A percentile compares a stretch with the other conserved stretches of the same genome.
Conservation (phyloP, 176 grass and related monocot species). For the Aegilops speltoides region DNA sequence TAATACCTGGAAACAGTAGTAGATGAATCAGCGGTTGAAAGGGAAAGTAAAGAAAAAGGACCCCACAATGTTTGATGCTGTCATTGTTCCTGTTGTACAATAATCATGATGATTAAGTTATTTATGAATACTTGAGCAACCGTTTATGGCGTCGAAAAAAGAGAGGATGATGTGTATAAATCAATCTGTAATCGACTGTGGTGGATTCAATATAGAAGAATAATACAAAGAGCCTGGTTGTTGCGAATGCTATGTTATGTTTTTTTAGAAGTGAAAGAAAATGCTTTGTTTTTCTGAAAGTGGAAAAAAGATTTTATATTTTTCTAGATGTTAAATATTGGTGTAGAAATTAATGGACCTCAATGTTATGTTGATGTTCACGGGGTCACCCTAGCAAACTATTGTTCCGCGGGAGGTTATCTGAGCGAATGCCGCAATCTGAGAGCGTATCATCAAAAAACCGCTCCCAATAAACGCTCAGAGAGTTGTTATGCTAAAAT, state of each 20-base stretch:
- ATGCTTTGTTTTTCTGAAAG: background rate
- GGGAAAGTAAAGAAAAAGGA: background rate
- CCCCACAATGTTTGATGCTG: background rate
- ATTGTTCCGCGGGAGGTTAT: too few relatives aligned
- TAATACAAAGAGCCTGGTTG: background rate
- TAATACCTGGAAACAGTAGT: background rate
- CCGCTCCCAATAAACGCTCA: too few relatives aligned
- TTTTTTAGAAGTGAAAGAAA: background rate
- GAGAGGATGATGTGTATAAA: background rate
- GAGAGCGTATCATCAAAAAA: too few relatives aligned
- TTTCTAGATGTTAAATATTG: too few relatives aligned
- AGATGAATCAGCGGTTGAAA: background rate
- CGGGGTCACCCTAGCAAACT: too few relatives aligned
- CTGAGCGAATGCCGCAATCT: too few relatives aligned
- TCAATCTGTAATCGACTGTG: background rate
- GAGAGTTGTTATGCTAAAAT: too few relatives aligned
- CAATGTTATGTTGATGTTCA: too few relatives aligned
- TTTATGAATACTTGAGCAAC: background rate
- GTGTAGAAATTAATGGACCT: too few relatives aligned
- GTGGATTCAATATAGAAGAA: background rate
- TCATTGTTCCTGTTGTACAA: background rate
- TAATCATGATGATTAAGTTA: background rate
- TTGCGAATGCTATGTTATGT: background rate
- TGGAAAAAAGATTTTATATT: too few relatives aligned
- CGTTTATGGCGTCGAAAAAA: background rate